Base-by-base conservation (phyloP, 176 grass and related monocot species). In the Microstegium vimineum region DNA sequence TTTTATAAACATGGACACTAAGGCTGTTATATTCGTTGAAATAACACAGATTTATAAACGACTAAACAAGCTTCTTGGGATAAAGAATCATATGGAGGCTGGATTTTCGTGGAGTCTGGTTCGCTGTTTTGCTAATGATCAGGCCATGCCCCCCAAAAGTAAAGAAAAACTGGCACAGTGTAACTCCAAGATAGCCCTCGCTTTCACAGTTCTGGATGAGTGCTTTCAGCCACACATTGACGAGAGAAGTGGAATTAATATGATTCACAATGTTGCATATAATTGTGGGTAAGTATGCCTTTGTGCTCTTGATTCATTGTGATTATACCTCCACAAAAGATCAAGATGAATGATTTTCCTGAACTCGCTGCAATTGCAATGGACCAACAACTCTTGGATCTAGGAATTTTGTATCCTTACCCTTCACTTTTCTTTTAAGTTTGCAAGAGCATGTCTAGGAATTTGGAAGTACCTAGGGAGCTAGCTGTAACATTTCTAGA, bases 181-280 rank as follows among this genome's bases (percentile, higher is more conserved):
- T 85, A 98, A 93, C 76, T 91, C 93, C 76, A 98, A 91, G 84
- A 90, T 87, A 72, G 96, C 93, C 83, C 87, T 98, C 82, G 90
- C 96, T 76, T 89, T 93, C 71, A 81, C 87, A 76, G 89, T 98
- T 87, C 91, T 98, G 90, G 89, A 98, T 31, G 96, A 98, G 82
- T 98, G 96, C 59, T 98, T 98, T 81, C 71, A 66, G 60, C 96
- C 93, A 51, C 89, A 86, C 49, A 87, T 89, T 12, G 96, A 98
- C 79, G 86, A 93, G 67, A 88, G 93, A 93, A 95, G 89, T 82
- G 90, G 96, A 73, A 93, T 98, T 66, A 90, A 95, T 86, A 84
- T 98, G 73, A 91, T 98, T 88, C 92, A 91, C 81, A 98, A 91
- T 85, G 90, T 93, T 17, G 81, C 95, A 28, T 98, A 95, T 89